These are phyloP conservation scores for Trichoderma parareesei DNA, from an alignment of 495 filamentous ascomycete species.

Conservation along the genomic window DNA sequence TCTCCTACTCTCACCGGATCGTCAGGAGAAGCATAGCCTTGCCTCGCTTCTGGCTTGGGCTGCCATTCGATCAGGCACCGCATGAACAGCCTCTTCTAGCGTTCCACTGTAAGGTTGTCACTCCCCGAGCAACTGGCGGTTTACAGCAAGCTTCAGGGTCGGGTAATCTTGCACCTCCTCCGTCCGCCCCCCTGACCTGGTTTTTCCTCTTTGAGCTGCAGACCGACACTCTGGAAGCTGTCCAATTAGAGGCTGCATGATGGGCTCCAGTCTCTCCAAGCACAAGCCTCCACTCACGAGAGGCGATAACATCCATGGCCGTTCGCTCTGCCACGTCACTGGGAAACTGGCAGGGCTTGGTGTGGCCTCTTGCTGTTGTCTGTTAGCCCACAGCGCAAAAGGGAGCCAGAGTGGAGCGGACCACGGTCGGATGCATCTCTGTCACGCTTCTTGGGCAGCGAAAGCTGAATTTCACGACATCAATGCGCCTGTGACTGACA, in stretches of 20 bases:
- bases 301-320: not conserved
- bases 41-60: too few species aligned
- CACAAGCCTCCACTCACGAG: not conserved
- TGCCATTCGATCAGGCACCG: not conserved
- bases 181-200: not conserved
- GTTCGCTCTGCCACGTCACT: slow-evolving; percentile 7
- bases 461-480: slow-evolving; percentile 3
- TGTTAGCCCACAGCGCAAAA: too few species aligned
- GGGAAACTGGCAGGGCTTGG: not conserved
- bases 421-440: slow-evolving; percentile 3
- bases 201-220: not conserved
- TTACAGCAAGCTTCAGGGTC: not conserved
- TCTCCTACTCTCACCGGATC: too few species aligned
- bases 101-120: too few species aligned
- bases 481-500: not conserved
- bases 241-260: not conserved
- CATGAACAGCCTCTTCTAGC: not conserved
- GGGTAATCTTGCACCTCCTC: not conserved
- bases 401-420: slow-evolving; percentile 5
- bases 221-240: not conserved
- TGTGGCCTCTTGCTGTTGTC: too few species aligned
- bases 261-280: slow-evolving; percentile 1
- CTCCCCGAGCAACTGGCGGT: too few species aligned
- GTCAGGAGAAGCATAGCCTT: too few species aligned
- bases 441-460: not conserved